Evolutionary conservation across 2,329 filamentous ascomycete genomes (phyloP).

Genomic region (Rhinocladiella mackenziei): DNA sequence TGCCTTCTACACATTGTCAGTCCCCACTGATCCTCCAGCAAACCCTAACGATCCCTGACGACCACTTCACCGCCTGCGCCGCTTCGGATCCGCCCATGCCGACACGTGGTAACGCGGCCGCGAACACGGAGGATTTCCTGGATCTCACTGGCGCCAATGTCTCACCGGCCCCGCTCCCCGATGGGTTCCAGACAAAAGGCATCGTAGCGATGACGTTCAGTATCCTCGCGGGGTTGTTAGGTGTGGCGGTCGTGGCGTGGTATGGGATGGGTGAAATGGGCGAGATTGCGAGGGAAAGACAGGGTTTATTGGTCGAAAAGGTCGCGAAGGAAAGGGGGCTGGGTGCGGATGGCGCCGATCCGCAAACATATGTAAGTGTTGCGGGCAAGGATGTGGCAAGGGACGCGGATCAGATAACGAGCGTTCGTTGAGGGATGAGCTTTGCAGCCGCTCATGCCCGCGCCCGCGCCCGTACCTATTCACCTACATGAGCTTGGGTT

Average conservation of each 20-base stretch:
- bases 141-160: constrained; percentile 61
- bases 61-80: constrained; percentile 31
- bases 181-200: constrained; percentile 66
- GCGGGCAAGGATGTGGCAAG: too few relatives aligned
- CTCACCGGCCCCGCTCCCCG: constrained; percentile 55
- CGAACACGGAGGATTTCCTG: constrained; percentile 60
- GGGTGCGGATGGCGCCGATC: not conserved
- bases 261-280: constrained; percentile 47
- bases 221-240: constrained; percentile 63
- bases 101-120: constrained; percentile 68
- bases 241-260: constrained; percentile 63
- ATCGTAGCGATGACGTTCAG: constrained; percentile 73
- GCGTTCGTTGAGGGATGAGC: too few relatives aligned
- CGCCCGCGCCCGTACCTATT: too few relatives aligned
- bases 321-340: constrained; percentile 1
- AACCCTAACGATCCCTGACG: constrained; percentile 38
- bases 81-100: constrained; percentile 43
- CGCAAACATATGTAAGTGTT: not conserved
- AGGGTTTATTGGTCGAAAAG: not conserved
- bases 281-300: constrained; percentile 10
- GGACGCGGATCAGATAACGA: too few relatives aligned
- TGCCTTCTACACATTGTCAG: constrained; percentile 8
- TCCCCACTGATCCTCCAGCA: constrained; percentile 58
- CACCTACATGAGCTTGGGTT: too few relatives aligned
- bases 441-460: too few relatives aligned